phyloP scores from a whole-genome alignment of 768 basidiomycete genomes.

The Leccinum uliginosum region DNA sequence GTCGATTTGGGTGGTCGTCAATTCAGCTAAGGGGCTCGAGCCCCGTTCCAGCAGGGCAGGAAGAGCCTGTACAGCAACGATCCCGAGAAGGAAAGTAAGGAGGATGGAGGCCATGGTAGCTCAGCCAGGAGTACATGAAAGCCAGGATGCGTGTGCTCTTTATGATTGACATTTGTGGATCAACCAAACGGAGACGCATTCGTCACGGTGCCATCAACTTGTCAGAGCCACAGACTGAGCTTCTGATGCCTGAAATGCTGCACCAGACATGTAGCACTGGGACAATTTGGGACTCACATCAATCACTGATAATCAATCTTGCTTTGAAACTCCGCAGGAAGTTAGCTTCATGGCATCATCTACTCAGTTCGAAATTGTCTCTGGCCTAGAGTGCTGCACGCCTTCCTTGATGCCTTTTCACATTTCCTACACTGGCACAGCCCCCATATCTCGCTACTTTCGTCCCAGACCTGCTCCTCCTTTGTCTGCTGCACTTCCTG shows the following conservation, averaged over 20 bases:
- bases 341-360: not conserved
- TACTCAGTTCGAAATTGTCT: conserved; percentile 20
- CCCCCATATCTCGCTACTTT: conserved; percentile 73
- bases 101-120: conserved; percentile 4
- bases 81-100: conserved; percentile 5
- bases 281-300: no score
- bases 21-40: conserved; percentile 23
- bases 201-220: not conserved
- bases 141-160: not conserved
- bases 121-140: not conserved
- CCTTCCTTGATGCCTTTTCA: conserved; percentile 85
- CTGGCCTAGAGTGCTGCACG: conserved; percentile 35
- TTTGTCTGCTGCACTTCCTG: conserved; percentile 6
- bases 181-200: not conserved
- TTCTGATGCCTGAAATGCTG: not conserved
- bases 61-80: conserved; percentile 5
- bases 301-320: no score
- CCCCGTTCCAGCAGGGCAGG: conserved; percentile 25
- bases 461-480: conserved; percentile 41
- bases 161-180: not conserved
- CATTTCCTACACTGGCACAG: conserved; percentile 64
- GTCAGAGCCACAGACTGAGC: not conserved
- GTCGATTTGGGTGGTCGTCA: conserved; percentile 38
- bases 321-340: not conserved
- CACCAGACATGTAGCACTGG: no score